These are phyloP conservation scores for Cladosporium sp. DNA, from an alignment of 2,329 filamentous ascomycete genomes.

Conservation along the genomic window DNA sequence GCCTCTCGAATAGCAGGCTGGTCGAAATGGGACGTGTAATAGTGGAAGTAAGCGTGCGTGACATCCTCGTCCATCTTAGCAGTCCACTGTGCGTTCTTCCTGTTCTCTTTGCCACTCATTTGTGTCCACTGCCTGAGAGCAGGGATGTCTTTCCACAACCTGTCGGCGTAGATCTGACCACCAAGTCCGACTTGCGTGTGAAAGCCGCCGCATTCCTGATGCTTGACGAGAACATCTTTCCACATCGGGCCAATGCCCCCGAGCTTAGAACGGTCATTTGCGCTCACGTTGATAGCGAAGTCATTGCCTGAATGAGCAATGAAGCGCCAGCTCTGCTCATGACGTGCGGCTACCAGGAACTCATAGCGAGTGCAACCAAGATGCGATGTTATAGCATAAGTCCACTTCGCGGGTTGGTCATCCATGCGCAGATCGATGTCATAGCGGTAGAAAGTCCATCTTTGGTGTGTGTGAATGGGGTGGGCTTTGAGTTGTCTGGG, in stretches of 20 bases:
- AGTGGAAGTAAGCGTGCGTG: conserved; percentile 95
- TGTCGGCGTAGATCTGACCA: conserved; percentile 92
- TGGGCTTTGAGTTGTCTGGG: conserved; percentile 76
- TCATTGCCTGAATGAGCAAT: conserved; percentile 96
- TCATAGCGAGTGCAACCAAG: conserved; percentile 97
- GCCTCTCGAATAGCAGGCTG: conserved; percentile 92
- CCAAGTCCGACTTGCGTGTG: conserved; percentile 90
- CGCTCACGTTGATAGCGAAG: conserved; percentile 81
- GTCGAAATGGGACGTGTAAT: conserved; percentile 97
- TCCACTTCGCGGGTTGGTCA: conserved; percentile 78
- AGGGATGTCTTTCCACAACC: conserved; percentile 94
- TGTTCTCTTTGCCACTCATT: conserved; percentile 87
- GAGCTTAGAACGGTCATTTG: conserved; percentile 77
- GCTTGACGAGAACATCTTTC: conserved; percentile 98
- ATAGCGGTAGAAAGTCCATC: conserved; percentile 96
- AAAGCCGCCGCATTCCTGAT: conserved; percentile 92
- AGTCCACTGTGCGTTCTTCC: conserved; percentile 88
- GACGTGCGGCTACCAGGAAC: conserved; percentile 85
- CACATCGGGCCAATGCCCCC: conserved; percentile 95
- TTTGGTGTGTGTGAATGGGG: conserved; percentile 81
- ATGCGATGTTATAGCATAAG: conserved; percentile 95
- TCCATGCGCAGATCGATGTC: conserved; percentile 88
- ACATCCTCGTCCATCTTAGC: conserved; percentile 94
- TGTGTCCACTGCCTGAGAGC: conserved; percentile 91
- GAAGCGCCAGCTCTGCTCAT: conserved; percentile 92